A percentile compares a stretch with the other conserved stretches of the same genome.
These are phyloP conservation scores for Haplographium delicatum DNA, from an alignment of 495 filamentous ascomycete genomes.

Conservation along the genomic window DNA sequence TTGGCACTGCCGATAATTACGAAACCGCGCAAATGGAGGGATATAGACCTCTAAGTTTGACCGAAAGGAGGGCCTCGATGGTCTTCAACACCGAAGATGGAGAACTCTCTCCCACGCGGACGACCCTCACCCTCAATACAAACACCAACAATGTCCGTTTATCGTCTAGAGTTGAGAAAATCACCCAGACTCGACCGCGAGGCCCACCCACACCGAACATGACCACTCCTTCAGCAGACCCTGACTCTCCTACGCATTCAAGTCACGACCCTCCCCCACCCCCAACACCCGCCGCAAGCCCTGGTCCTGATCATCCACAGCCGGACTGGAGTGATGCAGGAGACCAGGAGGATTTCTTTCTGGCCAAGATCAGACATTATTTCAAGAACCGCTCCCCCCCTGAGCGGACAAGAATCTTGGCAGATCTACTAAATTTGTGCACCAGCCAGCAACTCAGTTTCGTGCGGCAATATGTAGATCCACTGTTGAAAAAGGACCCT, in stretches of 20 bases:
- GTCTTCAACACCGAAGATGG: slow-evolving; percentile 20
- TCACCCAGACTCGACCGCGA: slow-evolving; percentile 40
- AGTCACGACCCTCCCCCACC: slow-evolving; percentile 42
- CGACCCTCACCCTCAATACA: slow-evolving; percentile 25
- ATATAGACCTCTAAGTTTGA: slow-evolving; percentile 26
- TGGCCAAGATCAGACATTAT: slow-evolving; percentile 42
- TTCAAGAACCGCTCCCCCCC: slow-evolving; percentile 44
- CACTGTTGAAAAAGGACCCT: slow-evolving; percentile 90
- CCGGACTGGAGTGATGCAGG: slow-evolving; percentile 48
- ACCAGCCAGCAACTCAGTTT: slow-evolving; percentile 93
- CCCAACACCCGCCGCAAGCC: slow-evolving; percentile 52
- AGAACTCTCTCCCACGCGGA: slow-evolving; percentile 23
- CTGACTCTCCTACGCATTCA: slow-evolving; percentile 36
- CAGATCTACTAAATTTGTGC: slow-evolving; percentile 83
- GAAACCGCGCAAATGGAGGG: slow-evolving; percentile 15
- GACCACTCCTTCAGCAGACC: slow-evolving; percentile 51
- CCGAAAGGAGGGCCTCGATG: slow-evolving; percentile 26
- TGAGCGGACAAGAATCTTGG: slow-evolving; percentile 60
- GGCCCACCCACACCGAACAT: slow-evolving; percentile 53
- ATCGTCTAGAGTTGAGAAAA: slow-evolving; percentile 36
- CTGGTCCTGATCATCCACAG: slow-evolving; percentile 45
- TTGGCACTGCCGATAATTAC: background rate
- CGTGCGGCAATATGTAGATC: slow-evolving; percentile 87
- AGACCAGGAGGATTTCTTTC: slow-evolving; percentile 47
- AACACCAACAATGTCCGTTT: slow-evolving; percentile 17